These are phyloP conservation scores for Physaria fendleri DNA, from an alignment of 345 rosid species.

Conservation along the genomic window DNA sequence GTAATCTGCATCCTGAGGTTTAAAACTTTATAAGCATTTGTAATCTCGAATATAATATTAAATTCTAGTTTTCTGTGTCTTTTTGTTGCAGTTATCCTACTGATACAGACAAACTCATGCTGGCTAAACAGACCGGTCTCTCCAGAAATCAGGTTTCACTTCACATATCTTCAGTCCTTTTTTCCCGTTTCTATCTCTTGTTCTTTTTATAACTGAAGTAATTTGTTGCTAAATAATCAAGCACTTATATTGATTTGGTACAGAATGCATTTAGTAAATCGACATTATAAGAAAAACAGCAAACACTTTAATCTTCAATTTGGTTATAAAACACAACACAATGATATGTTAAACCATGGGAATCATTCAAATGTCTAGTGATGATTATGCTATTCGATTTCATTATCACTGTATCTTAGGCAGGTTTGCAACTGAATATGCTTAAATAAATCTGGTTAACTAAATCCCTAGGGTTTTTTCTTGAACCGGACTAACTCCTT, in stretches of 20 bases:
- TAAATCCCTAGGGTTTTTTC: neutral
- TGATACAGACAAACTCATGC: slow-evolving; percentile 80
- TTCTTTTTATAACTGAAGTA: too few relatives aligned
- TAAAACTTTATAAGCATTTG: slow-evolving; percentile 3
- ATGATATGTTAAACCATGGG: neutral
- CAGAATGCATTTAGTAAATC: neutral
- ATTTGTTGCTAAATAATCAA: neutral
- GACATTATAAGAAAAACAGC: neutral
- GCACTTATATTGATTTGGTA: neutral
- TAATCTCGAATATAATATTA: too few relatives aligned
- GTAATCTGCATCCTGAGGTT: slow-evolving; percentile 38
- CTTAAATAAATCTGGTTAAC: neutral
- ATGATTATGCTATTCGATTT: neutral
- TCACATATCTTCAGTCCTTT: slow-evolving; percentile 4
- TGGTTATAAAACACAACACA: neutral
- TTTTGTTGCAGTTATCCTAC: slow-evolving; percentile 71
- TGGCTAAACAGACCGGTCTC: slow-evolving; percentile 90
- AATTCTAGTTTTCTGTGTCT: slow-evolving; percentile 12
- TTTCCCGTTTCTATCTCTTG: neutral
- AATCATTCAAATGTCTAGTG: neutral
- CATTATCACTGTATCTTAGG: neutral
- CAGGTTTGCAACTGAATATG: neutral
- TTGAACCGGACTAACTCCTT: neutral
- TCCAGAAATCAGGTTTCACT: slow-evolving; percentile 71
- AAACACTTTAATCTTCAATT: neutral